A percentile compares a stretch with the other conserved stretches of the same genome.
Evolutionary conservation across 2,329 filamentous ascomycete genomes (phyloP).

Genomic region (Scolecobasidium constrictum): DNA sequence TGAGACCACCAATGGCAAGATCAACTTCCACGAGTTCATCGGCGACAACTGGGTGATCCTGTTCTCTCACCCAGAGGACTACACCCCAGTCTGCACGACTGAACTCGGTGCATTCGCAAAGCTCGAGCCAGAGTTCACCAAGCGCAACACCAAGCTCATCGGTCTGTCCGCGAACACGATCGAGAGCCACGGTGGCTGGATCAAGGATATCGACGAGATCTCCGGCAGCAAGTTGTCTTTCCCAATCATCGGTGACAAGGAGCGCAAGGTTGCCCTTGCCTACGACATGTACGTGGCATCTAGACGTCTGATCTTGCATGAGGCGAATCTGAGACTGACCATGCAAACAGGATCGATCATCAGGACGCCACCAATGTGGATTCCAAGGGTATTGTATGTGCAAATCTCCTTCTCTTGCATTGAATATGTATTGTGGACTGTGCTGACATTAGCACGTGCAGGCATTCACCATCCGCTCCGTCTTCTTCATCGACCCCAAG

Average conservation of each 20-base stretch:
- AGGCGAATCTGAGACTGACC: not conserved
- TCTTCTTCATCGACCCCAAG: slow-evolving; percentile 55
- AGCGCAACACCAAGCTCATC: slow-evolving; percentile 51
- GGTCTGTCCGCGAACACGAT: slow-evolving; percentile 43
- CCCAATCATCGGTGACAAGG: slow-evolving; percentile 44
- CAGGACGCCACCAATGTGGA: slow-evolving; percentile 50
- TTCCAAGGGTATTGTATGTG: slow-evolving; percentile 32
- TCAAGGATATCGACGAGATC: slow-evolving; percentile 43
- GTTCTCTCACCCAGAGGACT: slow-evolving; percentile 58
- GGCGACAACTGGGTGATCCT: slow-evolving; percentile 59
- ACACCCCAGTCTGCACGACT: slow-evolving; percentile 51
- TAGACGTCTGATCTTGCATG: not conserved
- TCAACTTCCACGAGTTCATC: slow-evolving; percentile 64
- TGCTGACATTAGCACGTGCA: not conserved
- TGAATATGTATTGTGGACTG: not conserved
- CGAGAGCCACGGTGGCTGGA: slow-evolving; percentile 40
- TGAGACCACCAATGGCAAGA: slow-evolving; percentile 53
- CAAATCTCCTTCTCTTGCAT: not conserved
- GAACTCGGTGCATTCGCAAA: slow-evolving; percentile 54
- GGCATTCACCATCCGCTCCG: slow-evolving; percentile 53
- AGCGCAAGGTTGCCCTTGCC: slow-evolving; percentile 38
- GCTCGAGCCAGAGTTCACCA: slow-evolving; percentile 52
- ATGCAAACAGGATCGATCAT: slow-evolving; percentile 34
- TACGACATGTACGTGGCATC: slow-evolving; percentile 37
- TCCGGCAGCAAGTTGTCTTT: slow-evolving; percentile 35